Evolutionary conservation across 2,329 filamentous ascomycete genomes (phyloP), one percentile per base, ranked within the genome.

Genomic region (Emericellopsis cladophorae): DNA sequence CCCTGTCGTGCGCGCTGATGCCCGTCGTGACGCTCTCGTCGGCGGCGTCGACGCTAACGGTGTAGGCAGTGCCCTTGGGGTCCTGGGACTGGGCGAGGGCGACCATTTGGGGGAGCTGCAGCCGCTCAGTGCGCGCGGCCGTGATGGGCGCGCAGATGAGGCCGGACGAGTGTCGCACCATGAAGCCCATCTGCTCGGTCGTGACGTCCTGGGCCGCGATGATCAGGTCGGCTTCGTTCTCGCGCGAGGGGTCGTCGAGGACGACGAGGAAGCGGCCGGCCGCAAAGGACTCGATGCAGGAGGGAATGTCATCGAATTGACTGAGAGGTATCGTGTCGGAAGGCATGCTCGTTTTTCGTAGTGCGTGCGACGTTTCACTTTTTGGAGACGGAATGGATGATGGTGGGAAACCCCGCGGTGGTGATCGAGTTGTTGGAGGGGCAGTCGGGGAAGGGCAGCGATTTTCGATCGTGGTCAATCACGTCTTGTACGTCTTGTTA

Each of bases 151-250:
- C 84, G 76, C 92, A 96, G 66, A 98, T 81, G 56, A 90, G 79
- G 57, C 92, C 92, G 4, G 86, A 87, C 32, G 84, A 84, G 69
- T 95, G 79, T 54, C 88, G 86, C 61, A 98, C 77, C 74, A 98
- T 81, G 70, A 95, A 98, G 53, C 88, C 86, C 80, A 94, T 93
- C 65, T 96, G 90, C 49, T 84, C 75, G 21, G 88, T 73, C 8
- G 90, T 95, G 48, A 95, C 67, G 54, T 83, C 74, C 50, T 87
- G 70, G 46, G 88, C 90, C 49, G 92, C 86, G 56, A 96, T 93
- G 62, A 96, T 95, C 38, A 98, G 77, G 66, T 98, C 92, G 61
- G 89, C 92, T 73, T 98, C 92, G 62, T 98, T 98, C 64, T 98
- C 92, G 61, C 92, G 89, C 46, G 81, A 77, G 48, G 87, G 79